phyloP scores from a whole-genome alignment of 305 asterid species.

The Euphrasia arctica region DNA sequence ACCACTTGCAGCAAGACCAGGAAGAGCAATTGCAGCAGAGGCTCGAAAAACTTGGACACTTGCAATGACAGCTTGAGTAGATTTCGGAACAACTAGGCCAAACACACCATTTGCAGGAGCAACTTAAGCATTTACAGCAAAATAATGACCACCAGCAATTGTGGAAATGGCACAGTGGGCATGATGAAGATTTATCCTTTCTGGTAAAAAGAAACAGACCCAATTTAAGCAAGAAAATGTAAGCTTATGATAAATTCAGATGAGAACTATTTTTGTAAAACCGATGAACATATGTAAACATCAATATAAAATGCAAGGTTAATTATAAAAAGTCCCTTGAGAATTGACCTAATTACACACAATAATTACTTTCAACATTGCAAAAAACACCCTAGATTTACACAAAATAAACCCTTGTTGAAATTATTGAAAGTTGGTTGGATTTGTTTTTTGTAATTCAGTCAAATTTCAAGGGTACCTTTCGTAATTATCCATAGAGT shows the following conservation, averaged over 20 bases:
- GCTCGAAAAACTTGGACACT: not conserved
- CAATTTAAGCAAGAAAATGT: not conserved
- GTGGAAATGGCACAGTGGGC: constrained; percentile 28
- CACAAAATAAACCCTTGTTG: not conserved
- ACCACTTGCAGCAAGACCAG: constrained; percentile 32
- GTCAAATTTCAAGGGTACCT: not conserved
- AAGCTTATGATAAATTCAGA: not conserved
- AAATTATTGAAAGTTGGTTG: no score
- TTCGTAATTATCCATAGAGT: not conserved
- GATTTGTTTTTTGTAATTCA: no score
- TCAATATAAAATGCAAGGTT: not conserved
- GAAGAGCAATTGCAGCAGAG: constrained; percentile 29
- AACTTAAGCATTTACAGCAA: constrained; percentile 28
- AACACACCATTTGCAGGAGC: constrained; percentile 30
- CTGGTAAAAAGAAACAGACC: constrained; percentile 29
- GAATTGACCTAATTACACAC: not conserved
- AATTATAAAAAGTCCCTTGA: not conserved
- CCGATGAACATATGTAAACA: not conserved
- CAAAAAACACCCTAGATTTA: no score
- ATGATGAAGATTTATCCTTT: constrained; percentile 37
- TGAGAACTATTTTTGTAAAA: constrained; percentile 6
- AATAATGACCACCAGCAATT: constrained; percentile 15
- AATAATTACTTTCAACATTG: constrained; percentile 12
- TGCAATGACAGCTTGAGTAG: constrained; percentile 33
- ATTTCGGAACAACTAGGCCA: constrained; percentile 26